These are phyloP conservation scores for Cytospora paraplurivora DNA, from an alignment of 2,329 filamentous ascomycete genomes.

Conservation along the genomic window DNA sequence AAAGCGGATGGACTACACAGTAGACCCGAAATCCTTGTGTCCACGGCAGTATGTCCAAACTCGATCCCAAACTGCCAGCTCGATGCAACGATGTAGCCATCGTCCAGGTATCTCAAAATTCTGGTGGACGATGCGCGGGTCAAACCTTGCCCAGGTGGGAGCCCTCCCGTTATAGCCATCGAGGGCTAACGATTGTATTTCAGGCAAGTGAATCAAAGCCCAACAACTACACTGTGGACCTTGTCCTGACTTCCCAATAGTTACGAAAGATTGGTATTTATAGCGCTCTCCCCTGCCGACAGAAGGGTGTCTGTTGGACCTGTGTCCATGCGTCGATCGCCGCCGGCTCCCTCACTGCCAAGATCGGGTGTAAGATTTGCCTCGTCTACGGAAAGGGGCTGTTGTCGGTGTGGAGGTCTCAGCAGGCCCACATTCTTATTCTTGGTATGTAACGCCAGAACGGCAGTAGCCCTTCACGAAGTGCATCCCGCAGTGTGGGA, in stretches of 20 bases:
- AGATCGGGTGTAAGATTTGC: conserved; percentile 6
- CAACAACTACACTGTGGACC: background rate
- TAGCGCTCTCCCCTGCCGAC: background rate
- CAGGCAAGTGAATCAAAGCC: background rate
- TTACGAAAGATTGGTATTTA: background rate
- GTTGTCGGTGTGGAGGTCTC: conserved; percentile 12
- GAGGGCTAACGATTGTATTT: background rate
- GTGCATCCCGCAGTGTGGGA: background rate
- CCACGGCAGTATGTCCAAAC: no score
- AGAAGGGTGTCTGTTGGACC: background rate
- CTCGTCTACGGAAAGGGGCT: conserved; percentile 23
- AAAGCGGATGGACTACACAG: no score
- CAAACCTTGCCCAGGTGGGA: background rate
- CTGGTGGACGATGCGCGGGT: background rate
- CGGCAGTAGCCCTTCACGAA: background rate
- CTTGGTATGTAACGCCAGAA: background rate
- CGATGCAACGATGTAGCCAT: no score
- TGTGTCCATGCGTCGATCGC: background rate
- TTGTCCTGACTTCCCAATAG: background rate
- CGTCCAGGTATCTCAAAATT: background rate
- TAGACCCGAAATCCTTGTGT: no score
- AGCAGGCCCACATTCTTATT: conserved; percentile 9
- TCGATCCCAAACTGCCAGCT: no score
- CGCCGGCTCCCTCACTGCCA: background rate
- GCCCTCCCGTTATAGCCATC: background rate